A percentile compares a stretch with the other conserved stretches of the same genome.
These are phyloP conservation scores for Salix koriyanagi DNA, from an alignment of 345 rosid genomes.

Conservation along the genomic window DNA sequence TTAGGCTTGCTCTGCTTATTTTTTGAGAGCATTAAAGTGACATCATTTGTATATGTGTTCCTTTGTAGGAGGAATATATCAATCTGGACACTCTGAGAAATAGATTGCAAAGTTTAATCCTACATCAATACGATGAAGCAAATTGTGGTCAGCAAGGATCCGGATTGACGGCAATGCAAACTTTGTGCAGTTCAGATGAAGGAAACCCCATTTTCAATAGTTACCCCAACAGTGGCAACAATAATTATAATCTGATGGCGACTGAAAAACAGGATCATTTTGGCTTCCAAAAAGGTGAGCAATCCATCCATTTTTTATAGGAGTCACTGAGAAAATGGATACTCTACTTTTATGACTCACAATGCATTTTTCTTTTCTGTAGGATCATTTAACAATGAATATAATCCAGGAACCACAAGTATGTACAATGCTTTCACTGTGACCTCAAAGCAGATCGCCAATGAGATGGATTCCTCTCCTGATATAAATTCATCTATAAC, in stretches of 20 bases:
- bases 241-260: neutral
- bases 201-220: neutral
- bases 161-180: conserved; percentile 3
- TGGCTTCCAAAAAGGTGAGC: conserved; percentile 7
- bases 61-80: conserved; percentile 25
- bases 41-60: too few species aligned
- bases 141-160: neutral
- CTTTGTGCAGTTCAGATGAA: neutral
- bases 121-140: neutral
- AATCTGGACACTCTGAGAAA: conserved; percentile 16
- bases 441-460: conserved; percentile 8
- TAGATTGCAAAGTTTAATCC: conserved; percentile 16
- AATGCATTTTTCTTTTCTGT: neutral
- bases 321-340: neutral
- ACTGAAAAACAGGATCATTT: conserved; percentile 1
- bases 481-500: conserved; percentile 18
- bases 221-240: neutral
- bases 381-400: conserved; percentile 4
- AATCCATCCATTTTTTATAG: neutral
- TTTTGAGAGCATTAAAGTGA: neutral
- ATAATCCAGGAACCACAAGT: conserved; percentile 4
- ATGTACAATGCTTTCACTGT: neutral
- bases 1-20: conserved; percentile 1
- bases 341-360: neutral
- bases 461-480: conserved; percentile 13